Conservation (phyloP, 129 eudicot species). For the Lactuca sativa region DNA sequence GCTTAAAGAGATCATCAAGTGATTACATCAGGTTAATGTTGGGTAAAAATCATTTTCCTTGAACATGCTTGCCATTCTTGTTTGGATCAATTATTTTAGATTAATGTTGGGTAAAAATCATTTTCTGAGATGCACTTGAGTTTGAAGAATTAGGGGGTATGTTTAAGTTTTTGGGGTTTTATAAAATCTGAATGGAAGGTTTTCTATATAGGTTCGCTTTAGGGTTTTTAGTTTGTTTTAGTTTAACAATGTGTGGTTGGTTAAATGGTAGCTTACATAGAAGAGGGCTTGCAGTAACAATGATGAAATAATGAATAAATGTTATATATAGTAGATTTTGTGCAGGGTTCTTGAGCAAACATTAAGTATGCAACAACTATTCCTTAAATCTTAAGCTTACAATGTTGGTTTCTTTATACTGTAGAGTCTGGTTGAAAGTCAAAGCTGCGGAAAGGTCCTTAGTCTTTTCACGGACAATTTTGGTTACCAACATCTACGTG, state of each 20-base stretch:
- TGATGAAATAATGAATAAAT: no score
- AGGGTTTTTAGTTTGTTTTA: background rate
- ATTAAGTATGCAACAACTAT: no score
- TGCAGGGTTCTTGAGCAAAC: no score
- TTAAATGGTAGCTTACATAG: background rate
- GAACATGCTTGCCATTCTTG: no score
- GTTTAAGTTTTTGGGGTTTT: slow-evolving; percentile 11
- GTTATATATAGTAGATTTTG: background rate
- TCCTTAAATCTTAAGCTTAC: background rate
- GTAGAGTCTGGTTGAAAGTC: slow-evolving; percentile 10
- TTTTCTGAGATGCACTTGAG: background rate
- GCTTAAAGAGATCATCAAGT: no score
- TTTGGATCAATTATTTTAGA: no score
- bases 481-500: slow-evolving; percentile 94
- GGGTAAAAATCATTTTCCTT: no score
- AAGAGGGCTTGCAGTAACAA: no score
- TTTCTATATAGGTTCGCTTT: background rate
- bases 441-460: slow-evolving; percentile 48
- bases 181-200: background rate
- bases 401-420: slow-evolving; percentile 15
- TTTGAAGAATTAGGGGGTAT: slow-evolving; percentile 1
- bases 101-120: no score
- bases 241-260: background rate
- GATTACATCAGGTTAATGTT: no score
- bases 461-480: slow-evolving; percentile 86